Evolutionary conservation across 352 stramenopile genomes (phyloP).

Genomic region (Aphanomyces cochlioides): DNA sequence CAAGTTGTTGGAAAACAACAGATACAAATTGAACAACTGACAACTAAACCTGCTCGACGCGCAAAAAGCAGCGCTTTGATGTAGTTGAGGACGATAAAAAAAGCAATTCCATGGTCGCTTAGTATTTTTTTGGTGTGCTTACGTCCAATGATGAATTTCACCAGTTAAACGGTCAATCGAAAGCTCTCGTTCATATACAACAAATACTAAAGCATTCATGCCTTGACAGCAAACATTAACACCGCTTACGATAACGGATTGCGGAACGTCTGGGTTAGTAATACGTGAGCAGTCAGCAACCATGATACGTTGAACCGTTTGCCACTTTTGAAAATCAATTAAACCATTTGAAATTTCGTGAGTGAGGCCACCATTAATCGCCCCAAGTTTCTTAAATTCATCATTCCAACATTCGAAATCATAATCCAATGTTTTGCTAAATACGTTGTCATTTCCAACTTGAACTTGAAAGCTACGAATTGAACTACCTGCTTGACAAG

Average conservation of each 20-base stretch:
- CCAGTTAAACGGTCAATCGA: slow-evolving; percentile 22
- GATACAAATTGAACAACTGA: not conserved
- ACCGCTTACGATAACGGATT: not conserved
- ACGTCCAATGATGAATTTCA: slow-evolving; percentile 1
- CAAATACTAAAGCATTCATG: slow-evolving; percentile 6
- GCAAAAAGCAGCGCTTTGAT: not conserved
- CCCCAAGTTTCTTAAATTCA: slow-evolving; percentile 32
- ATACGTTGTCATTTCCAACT: slow-evolving; percentile 37
- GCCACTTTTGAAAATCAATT: slow-evolving; percentile 31
- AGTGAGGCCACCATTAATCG: slow-evolving; percentile 34
- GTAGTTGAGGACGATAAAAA: not conserved
- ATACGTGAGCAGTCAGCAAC: slow-evolving; percentile 32
- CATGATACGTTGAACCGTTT: slow-evolving; percentile 22
- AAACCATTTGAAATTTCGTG: slow-evolving; percentile 33
- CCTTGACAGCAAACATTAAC: slow-evolving; percentile 24
- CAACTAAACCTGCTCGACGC: too few relatives aligned
- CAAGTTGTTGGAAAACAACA: not conserved
- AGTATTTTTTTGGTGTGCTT: not conserved
- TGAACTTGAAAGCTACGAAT: slow-evolving; percentile 33
- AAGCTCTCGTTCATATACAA: slow-evolving; percentile 11
- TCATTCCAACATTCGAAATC: slow-evolving; percentile 32
- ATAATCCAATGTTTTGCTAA: slow-evolving; percentile 33
- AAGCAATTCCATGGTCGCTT: not conserved
- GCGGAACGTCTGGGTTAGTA: slow-evolving; percentile 8
- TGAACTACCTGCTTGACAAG: slow-evolving; percentile 29